Evolutionary conservation across 441 rosid genomes (phyloP).

Genomic region (Populus hybrid): DNA sequence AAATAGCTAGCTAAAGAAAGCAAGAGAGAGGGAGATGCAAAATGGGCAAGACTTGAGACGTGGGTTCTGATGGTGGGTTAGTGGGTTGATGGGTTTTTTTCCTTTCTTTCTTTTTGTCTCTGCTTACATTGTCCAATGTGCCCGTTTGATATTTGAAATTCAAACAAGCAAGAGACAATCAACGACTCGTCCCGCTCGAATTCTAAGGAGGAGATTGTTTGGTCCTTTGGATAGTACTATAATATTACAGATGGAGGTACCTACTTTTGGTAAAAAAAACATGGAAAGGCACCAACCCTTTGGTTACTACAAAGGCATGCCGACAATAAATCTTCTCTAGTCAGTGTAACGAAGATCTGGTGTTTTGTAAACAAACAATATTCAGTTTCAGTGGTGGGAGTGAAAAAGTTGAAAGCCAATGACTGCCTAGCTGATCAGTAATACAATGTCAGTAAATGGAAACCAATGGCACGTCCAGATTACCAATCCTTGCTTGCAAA

Average conservation of each 20-base stretch:
- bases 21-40: background rate
- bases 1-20: background rate
- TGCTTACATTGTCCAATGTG: slow-evolving; percentile 24
- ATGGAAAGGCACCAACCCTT: slow-evolving; percentile 32
- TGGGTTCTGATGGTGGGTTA: background rate
- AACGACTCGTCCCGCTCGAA: slow-evolving; percentile 38
- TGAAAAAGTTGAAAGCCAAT: too few relatives aligned
- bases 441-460: too few relatives aligned
- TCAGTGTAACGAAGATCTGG: slow-evolving; percentile 23
- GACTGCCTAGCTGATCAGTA: too few relatives aligned
- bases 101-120: background rate
- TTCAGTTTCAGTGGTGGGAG: background rate
- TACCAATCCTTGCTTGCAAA: background rate
- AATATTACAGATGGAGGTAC: slow-evolving; percentile 4
- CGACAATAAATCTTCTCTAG: slow-evolving; percentile 32
- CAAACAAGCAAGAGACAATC: slow-evolving; percentile 34
- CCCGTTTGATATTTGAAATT: slow-evolving; percentile 52
- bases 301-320: slow-evolving; percentile 24
- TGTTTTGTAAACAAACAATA: background rate
- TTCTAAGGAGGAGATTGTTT: background rate
- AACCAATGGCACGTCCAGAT: background rate
- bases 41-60: background rate
- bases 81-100: slow-evolving; percentile 8
- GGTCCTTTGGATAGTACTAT: background rate
- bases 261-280: background rate